A percentile compares a stretch with the other conserved stretches of the same genome.
Conservation (phyloP, 305 asterid genomes). For the Fraxinus xanthoxyloides region DNA sequence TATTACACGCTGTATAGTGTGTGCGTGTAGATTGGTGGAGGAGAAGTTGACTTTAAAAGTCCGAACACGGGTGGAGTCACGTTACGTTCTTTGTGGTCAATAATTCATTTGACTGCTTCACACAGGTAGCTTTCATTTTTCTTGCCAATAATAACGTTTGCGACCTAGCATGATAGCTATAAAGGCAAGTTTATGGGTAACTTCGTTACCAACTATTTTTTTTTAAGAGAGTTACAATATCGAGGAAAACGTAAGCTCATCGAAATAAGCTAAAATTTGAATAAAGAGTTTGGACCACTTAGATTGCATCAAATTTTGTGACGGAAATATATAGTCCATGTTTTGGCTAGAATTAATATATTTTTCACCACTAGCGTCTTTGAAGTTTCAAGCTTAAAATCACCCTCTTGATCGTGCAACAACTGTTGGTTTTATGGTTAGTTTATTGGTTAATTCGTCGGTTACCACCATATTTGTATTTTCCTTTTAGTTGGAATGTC, state of each 20-base stretch:
- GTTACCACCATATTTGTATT: too few relatives aligned
- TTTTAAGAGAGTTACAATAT: too few relatives aligned
- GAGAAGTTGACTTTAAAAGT: slow-evolving; percentile 24
- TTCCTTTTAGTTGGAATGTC: too few relatives aligned
- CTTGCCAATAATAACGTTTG: not conserved
- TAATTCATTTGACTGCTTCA: not conserved
- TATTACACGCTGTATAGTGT: not conserved
- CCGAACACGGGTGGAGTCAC: not conserved
- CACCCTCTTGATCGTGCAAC: not conserved
- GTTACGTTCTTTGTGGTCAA: not conserved
- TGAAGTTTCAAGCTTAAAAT: not conserved
- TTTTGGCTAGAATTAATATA: not conserved
- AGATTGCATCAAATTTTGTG: not conserved
- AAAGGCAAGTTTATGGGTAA: too few relatives aligned
- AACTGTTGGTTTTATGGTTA: too few relatives aligned
- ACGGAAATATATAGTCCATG: not conserved
- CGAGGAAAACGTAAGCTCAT: too few relatives aligned
- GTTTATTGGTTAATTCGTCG: too few relatives aligned
- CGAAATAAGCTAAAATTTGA: not conserved
- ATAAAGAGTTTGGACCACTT: too few relatives aligned
- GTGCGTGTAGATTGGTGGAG: slow-evolving; percentile 13
- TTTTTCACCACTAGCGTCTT: not conserved
- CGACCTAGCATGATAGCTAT: not conserved
- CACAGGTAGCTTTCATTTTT: not conserved
- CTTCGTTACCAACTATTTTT: too few relatives aligned